Evolutionary conservation across 208 protist species (phyloP).

Genomic region (Leishmania lainsoni): DNA sequence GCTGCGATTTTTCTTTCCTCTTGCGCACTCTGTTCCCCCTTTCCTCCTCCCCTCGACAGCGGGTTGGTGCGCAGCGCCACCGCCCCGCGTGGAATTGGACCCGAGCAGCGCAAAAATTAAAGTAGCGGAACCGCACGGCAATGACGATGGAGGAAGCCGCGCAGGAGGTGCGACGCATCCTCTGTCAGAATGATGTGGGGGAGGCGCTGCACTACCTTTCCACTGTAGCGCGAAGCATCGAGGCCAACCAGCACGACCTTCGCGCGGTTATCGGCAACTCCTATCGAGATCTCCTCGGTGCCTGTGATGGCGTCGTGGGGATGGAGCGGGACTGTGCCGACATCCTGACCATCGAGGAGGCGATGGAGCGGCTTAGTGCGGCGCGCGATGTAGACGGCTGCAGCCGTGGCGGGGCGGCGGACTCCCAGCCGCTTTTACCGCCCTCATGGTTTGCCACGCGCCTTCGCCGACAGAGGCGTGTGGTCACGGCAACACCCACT

Average conservation of each 20-base stretch:
- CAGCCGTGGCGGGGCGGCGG: not conserved
- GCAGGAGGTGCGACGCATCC: slow-evolving; percentile 67
- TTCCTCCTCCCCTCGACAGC: not conserved
- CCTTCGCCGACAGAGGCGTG: not conserved
- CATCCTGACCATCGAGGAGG: slow-evolving; percentile 38
- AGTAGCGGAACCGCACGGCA: too few species aligned
- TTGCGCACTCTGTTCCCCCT: not conserved
- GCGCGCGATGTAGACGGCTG: not conserved
- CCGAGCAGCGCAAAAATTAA: not conserved
- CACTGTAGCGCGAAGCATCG: slow-evolving; percentile 56
- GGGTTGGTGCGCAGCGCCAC: not conserved
- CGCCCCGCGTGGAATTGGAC: not conserved
- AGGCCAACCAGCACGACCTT: slow-evolving; percentile 52
- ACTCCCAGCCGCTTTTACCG: slow-evolving; percentile 4
- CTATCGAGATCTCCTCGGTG: slow-evolving; percentile 56
- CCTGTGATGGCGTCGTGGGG: slow-evolving; percentile 60
- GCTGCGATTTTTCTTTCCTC: not conserved
- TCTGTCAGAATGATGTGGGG: slow-evolving; percentile 56
- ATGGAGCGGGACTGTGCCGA: slow-evolving; percentile 52
- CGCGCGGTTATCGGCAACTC: slow-evolving; percentile 57
- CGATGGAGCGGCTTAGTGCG: slow-evolving; percentile 1
- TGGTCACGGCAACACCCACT: not conserved
- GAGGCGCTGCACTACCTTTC: slow-evolving; percentile 57
- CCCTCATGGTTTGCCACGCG: slow-evolving; percentile 5
- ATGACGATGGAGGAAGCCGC: slow-evolving; percentile 44